phyloP scores from a whole-genome alignment of 352 stramenopile genomes.

The Phytophthora pistaciae region DNA sequence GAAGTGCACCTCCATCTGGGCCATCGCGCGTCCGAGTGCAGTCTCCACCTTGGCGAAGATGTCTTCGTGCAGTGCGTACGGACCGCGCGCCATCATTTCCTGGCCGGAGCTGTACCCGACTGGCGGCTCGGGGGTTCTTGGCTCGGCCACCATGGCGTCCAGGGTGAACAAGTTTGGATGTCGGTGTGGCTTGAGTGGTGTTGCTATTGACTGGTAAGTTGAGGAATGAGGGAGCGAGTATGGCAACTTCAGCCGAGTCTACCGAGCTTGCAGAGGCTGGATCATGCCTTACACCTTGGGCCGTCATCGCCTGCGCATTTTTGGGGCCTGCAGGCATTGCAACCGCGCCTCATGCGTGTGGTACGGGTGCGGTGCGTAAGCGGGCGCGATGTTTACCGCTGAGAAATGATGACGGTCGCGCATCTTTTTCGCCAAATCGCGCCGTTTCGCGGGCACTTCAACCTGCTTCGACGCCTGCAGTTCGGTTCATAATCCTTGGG shows the following conservation, averaged over 20 bases:
- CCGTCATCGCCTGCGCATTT: conserved; percentile 18
- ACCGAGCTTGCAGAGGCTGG: background rate
- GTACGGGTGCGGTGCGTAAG: conserved; percentile 16
- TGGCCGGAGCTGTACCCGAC: conserved; percentile 40
- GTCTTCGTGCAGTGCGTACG: conserved; percentile 48
- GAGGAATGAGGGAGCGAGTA: background rate
- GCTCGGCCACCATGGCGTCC: conserved; percentile 3
- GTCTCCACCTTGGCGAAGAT: conserved; percentile 52
- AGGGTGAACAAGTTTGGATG: conserved; percentile 4
- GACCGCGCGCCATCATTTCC: conserved; percentile 45
- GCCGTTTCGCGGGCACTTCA: background rate
- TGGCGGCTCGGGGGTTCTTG: conserved; percentile 9
- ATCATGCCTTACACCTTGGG: conserved; percentile 5
- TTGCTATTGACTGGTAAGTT: conserved; percentile 12
- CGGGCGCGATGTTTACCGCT: conserved; percentile 3
- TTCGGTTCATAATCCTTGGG: too few relatives aligned
- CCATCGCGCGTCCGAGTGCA: conserved; percentile 51
- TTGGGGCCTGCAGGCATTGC: conserved; percentile 3
- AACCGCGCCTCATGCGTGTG: background rate
- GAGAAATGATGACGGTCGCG: conserved; percentile 11
- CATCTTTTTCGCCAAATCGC: conserved; percentile 1
- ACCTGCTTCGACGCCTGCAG: background rate
- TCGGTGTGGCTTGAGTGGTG: background rate
- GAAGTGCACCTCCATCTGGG: conserved; percentile 67
- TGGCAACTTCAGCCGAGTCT: background rate